Base-by-base conservation (phyloP, 2,329 filamentous ascomycete genomes). In the Teratosphaeria destructans region DNA sequence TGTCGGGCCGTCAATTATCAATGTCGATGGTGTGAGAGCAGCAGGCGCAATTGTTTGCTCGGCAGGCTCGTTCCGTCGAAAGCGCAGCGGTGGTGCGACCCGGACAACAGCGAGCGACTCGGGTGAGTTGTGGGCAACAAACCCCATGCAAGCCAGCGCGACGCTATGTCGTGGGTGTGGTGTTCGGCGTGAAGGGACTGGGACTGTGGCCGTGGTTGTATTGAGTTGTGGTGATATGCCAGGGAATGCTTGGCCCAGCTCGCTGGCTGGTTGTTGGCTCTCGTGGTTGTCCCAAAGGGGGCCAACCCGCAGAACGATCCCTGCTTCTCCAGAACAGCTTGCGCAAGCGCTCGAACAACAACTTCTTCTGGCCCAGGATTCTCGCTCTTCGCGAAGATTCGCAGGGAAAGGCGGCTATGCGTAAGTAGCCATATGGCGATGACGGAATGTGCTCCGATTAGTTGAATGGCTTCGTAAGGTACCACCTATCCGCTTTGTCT, bases 81-180 rank as follows among this genome's bases (percentile, higher is more conserved):
- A 23, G 43, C 43, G 43, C 43, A 19, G 57, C 39, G 52, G 57
- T 47, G 53, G 37, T 55, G 52, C 26, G 26, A n/a, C 16, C 27
- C 12, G 57, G 16, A 49, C 19, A 19, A 37, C 19, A 52, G 58
- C 59, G 59, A 61, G 56, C 57, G 59, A 61, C 59, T 61, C 54
- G 49, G 59, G 59, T 60, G 47, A 60, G 55, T 57, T 32, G 3
- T 16, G 26, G 26, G 43, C 43, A 49, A 49, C 43, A 23, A 49
- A 49, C 26, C 43, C 37, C 16, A 47, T 7, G 7, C 8, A 49
- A 19, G 19, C 43, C 43, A 49, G 43, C n/a, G 43, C 43, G 43
- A n/a, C 43, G 43, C 43, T 49, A 49, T 49, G 43, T 49, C 16
- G 8, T 49, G n/a, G 6, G 19, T n/a, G n/a, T 49, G n/a, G 43